These are phyloP conservation scores for Candida vartiovaarae DNA, from an alignment of 805 yeast species.

Conservation along the genomic window DNA sequence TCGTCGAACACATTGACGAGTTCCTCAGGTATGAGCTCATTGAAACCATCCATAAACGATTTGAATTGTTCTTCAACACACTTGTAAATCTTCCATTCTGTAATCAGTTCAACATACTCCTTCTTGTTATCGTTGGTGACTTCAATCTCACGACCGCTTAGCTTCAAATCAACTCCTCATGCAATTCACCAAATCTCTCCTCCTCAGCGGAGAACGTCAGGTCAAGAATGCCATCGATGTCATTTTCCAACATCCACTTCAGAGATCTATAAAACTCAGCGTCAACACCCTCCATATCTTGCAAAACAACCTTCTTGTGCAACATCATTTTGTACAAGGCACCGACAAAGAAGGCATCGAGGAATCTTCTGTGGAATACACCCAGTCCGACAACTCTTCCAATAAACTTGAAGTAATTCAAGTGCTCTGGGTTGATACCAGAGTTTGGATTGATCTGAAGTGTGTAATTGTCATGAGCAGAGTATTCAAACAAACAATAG, in stretches of 20 bases:
- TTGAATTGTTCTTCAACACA: constrained; percentile 94
- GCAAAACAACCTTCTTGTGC: constrained; percentile 87
- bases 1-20: constrained; percentile 95
- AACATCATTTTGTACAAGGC: constrained; percentile 98
- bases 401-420: constrained; percentile 94
- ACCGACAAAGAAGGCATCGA: constrained; percentile 97
- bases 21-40: constrained; percentile 95
- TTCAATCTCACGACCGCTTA: constrained; percentile 80
- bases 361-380: constrained; percentile 94
- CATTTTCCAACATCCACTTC: constrained; percentile 94
- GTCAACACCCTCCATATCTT: constrained; percentile 98
- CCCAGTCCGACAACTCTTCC: constrained; percentile 98
- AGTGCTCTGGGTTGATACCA: constrained; percentile 94
- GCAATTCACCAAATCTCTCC: constrained; percentile 91
- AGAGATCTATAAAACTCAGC: constrained; percentile 92
- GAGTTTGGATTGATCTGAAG: constrained; percentile 97
- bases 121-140: constrained; percentile 93
- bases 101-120: constrained; percentile 89
- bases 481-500: constrained; percentile 93
- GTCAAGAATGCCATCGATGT: constrained; percentile 80
- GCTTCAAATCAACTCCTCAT: constrained; percentile 84
- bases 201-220: constrained; percentile 86
- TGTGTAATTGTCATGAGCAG: constrained; percentile 97
- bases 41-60: constrained; percentile 95
- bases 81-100: constrained; percentile 92